Evolutionary conservation across 192 early-diverging fungal genomes (phyloP).

Genomic region (Linnemannia exigua): DNA sequence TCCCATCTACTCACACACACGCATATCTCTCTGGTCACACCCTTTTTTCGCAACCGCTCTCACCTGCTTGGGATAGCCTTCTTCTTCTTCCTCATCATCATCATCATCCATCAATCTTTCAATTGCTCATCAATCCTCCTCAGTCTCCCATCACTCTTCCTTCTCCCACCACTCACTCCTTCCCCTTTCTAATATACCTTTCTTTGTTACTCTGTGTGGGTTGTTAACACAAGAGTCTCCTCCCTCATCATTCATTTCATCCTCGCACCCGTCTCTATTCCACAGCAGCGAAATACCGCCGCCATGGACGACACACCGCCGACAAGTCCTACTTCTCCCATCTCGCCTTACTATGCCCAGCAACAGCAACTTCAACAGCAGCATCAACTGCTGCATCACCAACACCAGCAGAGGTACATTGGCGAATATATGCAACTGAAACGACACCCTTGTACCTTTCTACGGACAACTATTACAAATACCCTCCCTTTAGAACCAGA

Average conservation of each 20-base stretch:
- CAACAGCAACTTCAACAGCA: conserved; percentile 26
- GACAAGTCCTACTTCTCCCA: conserved; percentile 34
- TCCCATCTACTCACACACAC: not conserved
- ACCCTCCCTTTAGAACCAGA: not conserved
- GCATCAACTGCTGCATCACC: too few species aligned
- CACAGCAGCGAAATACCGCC: not conserved
- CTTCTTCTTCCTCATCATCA: not conserved
- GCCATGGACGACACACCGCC: conserved; percentile 36
- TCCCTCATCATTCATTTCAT: conserved; percentile 23
- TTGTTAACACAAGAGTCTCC: not conserved
- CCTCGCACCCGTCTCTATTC: conserved; percentile 17
- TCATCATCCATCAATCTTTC: not conserved
- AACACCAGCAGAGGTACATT: conserved; percentile 24
- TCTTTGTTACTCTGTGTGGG: not conserved
- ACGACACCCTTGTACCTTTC: not conserved
- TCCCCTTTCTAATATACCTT: not conserved
- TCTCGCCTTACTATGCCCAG: conserved; percentile 37
- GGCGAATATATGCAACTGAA: not conserved
- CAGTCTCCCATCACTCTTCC: not conserved
- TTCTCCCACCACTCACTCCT: not conserved
- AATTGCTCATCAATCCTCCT: not conserved
- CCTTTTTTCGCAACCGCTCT: not conserved
- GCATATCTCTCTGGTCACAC: not conserved
- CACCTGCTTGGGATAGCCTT: not conserved
- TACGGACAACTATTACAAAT: not conserved